Base-by-base conservation (phyloP, 768 basidiomycete genomes). In the Termitomyces sp. region DNA sequence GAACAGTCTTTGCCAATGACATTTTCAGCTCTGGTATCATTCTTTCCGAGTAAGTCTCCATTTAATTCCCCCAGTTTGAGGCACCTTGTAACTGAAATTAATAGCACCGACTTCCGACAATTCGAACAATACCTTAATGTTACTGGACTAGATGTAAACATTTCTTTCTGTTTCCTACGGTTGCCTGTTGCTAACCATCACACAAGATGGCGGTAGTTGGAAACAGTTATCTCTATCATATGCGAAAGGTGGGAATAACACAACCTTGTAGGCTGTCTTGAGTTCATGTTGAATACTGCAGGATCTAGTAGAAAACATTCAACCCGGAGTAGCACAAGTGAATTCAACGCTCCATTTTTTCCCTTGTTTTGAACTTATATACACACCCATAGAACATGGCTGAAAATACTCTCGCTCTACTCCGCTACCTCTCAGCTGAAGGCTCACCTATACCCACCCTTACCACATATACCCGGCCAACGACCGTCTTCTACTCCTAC, bases 151-250 rank as follows among this genome's bases (percentile, higher is more conserved):
- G 96, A 98, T 69, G 92, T 91, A 66, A 40, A 16, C 8, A 28
- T 28, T 7, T n/a, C 20, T n/a, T 41, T 16, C 10, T 14, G 10
- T 65, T 85, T 72, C 18, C 18, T 46, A 14, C 22, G 70, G 40
- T 5, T 22, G 48, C 22, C 22, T 45, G 20, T 54, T 43, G 48
- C 59, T 56, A 36, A 46, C 50, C 51, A 11, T 48, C 32, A 32
- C 24, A n/a, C 7, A 62, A 92, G 90, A 92, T 96, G 81, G 94
- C 94, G 0, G 74, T 96, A 28, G 86, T 96, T 3, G 91, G 92
- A 14, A 91, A 96, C 70, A 91, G 90, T 63, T 98, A 97, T 69
- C 75, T 93, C 54, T 98, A 97, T 67, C 94, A 98, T 71, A 98
- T 93, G 74, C 85, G 89, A 49, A 92, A 92, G 76, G 88, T 86